These are phyloP conservation scores for Ustilaginoidea virens DNA, from an alignment of 2,329 filamentous ascomycete species.

Conservation along the genomic window DNA sequence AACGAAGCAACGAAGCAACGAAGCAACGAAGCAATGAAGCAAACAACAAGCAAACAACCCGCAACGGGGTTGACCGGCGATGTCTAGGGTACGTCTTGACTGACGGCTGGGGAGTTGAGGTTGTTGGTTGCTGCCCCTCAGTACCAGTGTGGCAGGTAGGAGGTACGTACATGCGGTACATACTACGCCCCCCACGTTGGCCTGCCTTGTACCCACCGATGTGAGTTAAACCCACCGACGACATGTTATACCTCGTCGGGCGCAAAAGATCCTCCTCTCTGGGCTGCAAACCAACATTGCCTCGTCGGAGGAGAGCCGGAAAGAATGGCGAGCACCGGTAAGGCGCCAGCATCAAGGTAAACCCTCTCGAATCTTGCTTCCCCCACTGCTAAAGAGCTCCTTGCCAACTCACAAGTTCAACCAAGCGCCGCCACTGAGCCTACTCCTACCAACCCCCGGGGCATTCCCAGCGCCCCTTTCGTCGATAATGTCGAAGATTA, in stretches of 20 bases:
- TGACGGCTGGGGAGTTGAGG: too few relatives aligned
- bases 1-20: too few relatives aligned
- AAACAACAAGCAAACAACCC: too few relatives aligned
- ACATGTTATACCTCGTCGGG: conserved; percentile 16
- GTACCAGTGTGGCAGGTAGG: too few relatives aligned
- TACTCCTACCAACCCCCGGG: conserved; percentile 58
- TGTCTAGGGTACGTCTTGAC: too few relatives aligned
- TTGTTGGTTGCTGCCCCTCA: too few relatives aligned
- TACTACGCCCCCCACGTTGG: conserved; percentile 14
- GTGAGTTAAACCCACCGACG: conserved; percentile 15
- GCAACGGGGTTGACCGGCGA: too few relatives aligned
- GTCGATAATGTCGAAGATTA: conserved; percentile 84
- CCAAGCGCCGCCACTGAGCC: conserved; percentile 4
- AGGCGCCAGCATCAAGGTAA: conserved; percentile 20
- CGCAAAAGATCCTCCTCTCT: conserved; percentile 14
- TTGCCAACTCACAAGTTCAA: conserved; percentile 1
- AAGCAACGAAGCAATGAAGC: too few relatives aligned
- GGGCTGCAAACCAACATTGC: conserved; percentile 11
- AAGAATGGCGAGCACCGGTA: conserved; percentile 26
- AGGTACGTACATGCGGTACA: too few relatives aligned
- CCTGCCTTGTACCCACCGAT: conserved; percentile 13
- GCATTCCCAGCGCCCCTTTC: conserved; percentile 72
- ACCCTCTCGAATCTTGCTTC: conserved; percentile 1
- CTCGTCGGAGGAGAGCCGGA: conserved; percentile 9
- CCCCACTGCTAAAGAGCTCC: not conserved